These are phyloP conservation scores for Choiromyces venosus DNA, from an alignment of 495 filamentous ascomycete species.

Conservation along the genomic window DNA sequence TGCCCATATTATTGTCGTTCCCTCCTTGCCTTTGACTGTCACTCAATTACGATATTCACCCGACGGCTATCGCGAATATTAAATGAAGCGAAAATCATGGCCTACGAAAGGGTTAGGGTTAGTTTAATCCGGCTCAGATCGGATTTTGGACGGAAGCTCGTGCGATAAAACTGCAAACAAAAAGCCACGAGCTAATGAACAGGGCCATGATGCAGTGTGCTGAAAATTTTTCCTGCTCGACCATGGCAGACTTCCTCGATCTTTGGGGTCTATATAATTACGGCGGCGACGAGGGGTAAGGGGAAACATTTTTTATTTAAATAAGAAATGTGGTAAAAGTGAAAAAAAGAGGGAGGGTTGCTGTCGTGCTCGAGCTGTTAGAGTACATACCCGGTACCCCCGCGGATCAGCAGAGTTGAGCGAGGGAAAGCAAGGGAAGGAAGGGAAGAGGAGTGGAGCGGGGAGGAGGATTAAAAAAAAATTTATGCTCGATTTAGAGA, in stretches of 20 bases:
- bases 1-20: neutral
- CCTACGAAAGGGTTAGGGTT: neutral
- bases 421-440: neutral
- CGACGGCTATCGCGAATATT: slow-evolving; percentile 1
- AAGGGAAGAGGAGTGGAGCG: neutral
- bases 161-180: neutral
- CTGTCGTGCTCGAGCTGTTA: neutral
- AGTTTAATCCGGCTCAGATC: neutral
- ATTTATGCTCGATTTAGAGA: neutral
- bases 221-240: neutral
- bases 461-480: neutral
- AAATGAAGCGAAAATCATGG: neutral
- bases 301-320: neutral
- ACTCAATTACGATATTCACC: neutral
- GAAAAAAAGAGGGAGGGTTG: neutral
- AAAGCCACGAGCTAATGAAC: neutral
- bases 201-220: neutral
- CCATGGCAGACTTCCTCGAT: neutral
- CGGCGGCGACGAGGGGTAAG: neutral
- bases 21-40: neutral
- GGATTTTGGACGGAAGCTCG: neutral
- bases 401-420: neutral
- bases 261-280: neutral
- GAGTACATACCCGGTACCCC: neutral
- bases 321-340: neutral